Base-by-base conservation (phyloP, 2,329 filamentous ascomycete species). In the Fusarium xylarioides region DNA sequence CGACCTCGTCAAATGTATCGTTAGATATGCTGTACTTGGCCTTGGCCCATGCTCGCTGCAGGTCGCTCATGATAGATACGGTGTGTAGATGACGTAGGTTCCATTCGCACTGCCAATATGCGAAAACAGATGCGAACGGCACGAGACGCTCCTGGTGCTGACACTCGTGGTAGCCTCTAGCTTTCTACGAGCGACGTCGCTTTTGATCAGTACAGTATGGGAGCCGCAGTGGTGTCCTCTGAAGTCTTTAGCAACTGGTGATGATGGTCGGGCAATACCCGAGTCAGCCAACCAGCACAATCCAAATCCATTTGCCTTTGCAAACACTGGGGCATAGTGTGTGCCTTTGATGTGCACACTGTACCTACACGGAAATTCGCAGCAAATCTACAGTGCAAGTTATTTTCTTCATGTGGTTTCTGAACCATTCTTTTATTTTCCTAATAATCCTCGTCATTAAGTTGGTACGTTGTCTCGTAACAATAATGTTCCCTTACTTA, bases 31-130 rank as follows among this genome's bases (percentile, higher is more conserved):
- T 87, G 71, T 95, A 86, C 83, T 93, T 94, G 62, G 92, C 87
- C 83, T 93, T 94, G 70, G 91, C 92, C 85, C 94, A 95, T 66
- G 91, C 88, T 81, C 91, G 91, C 81, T 95, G 93, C 67, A 95
- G 87, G 77, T 95, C 91, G 80, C 93, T 95, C 94, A 97, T 97
- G 70, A 56, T 82, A 72, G 61, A 63, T 73, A 53, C 52, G 65
- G 62, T 47, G 42, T 61, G 68, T 57, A 66, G 73, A 67, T 59
- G 53, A 68, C 68, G 68, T 71, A 66, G 53, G 55, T 63, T 60
- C 65, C 70, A 70, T 74, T 66, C 64, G 58, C 58, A 68, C 64
- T 53, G 46, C 59, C 52, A 65, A 52, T 65, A 40, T 53, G 55
- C 47, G 30, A 56, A 35, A 64, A 38, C 34, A 40, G 35, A 38